Percentiles rank a stretch among this genome's conserved stretches.
phyloP scores from a whole-genome alignment of 352 stramenopile species.

The Phytophthora constricta region DNA sequence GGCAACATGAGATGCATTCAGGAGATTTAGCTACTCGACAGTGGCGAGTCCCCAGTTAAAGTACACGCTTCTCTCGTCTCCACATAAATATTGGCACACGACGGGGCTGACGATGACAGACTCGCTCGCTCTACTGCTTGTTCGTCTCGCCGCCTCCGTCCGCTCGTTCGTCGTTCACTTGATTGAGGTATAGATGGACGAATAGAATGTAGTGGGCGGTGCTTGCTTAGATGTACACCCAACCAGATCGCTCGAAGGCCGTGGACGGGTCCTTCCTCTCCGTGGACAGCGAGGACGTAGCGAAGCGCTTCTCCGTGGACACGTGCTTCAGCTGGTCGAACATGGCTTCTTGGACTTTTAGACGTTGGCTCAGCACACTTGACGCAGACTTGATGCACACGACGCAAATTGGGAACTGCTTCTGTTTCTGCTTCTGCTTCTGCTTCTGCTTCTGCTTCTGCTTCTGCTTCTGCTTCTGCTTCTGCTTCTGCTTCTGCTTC shows the following conservation, averaged over 20 bases:
- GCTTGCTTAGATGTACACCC: conserved; percentile 70
- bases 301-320: conserved; percentile 43
- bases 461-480: too few relatives aligned
- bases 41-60: conserved; percentile 26
- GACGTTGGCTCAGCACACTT: background rate
- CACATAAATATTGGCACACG: conserved; percentile 44
- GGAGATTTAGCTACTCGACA: background rate
- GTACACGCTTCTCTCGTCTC: conserved; percentile 29
- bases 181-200: background rate
- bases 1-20: background rate
- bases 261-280: conserved; percentile 62
- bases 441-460: too few relatives aligned
- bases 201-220: background rate
- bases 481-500: too few relatives aligned
- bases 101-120: too few relatives aligned
- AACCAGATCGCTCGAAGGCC: conserved; percentile 80
- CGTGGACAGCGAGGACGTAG: conserved; percentile 21
- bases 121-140: too few relatives aligned
- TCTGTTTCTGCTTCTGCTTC: background rate
- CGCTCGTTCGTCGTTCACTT: conserved; percentile 17
- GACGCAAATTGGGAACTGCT: conserved; percentile 56
- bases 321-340: conserved; percentile 81
- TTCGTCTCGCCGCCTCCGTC: background rate
- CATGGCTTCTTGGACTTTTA: conserved; percentile 37
- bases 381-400: conserved; percentile 19